Evolutionary conservation across 2,329 filamentous ascomycete genomes (phyloP), one percentile per base, ranked within the genome.

Genomic region (Tympanopsis confertula): DNA sequence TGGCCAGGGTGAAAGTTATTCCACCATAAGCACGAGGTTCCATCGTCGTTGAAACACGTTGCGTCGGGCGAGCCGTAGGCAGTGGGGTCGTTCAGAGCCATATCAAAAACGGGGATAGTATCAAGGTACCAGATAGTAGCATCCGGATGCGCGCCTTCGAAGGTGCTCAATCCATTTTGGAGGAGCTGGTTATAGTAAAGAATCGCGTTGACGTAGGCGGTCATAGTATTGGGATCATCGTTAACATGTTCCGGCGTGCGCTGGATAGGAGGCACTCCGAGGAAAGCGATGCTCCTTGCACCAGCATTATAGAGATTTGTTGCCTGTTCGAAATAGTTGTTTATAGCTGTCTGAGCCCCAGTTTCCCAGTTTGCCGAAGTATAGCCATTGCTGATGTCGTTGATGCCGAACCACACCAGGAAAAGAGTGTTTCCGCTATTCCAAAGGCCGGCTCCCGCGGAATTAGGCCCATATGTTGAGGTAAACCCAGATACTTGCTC

Each of bases 201-300:
- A 14, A 68, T 65, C 1, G 55, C 48, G 0, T 44, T 42, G 3
- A 50, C 51, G 13, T 66, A 57, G 4, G 44, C 36, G 1, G 50
- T 43, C 15, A 51, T 51, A 0, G 51, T 38, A 59, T 54, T 33
- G 65, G 47, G 10, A 62, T 64, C 2, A 63, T 61, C 64, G 10
- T 19, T 37, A 5, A 10, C 7, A 12, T 5, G 19, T 4, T 13
- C 58, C 67, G 18, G 63, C 48, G 36, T 60, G 7, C 68, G 61
- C 39, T 80, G 63, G 3, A 78, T 54, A 1, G 69, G 70, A 2
- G 77, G 76, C 0, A 78, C 73, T 38, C 66, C 75, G 20, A 81
- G 43, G 38, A 80, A 63, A 2, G 68, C 59, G 42, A 80, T 80
- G 39, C 76, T 75, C 4, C 74, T 58, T 2, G 65, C 65, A 0